Evolutionary conservation across 768 basidiomycete species (phyloP).

Genomic region (Pulveroboletus sp.): DNA sequence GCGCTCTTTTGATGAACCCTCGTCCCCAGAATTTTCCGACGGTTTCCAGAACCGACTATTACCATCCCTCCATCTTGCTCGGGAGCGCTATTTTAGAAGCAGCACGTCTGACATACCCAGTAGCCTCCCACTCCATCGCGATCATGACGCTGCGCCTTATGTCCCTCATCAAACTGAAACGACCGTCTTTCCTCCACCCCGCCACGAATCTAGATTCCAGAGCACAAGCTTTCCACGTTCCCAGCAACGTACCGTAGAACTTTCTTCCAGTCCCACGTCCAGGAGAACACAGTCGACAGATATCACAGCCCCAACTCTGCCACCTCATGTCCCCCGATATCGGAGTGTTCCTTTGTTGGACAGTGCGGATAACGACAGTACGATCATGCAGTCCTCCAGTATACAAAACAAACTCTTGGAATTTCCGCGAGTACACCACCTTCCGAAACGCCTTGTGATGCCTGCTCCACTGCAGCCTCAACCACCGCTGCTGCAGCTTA

Average conservation of each 20-base stretch:
- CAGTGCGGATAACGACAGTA: conserved; percentile 1
- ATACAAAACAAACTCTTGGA: conserved; percentile 9
- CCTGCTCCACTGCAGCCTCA: conserved; percentile 57
- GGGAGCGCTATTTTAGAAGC: conserved; percentile 9
- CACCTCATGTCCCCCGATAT: conserved; percentile 1
- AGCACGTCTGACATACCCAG: conserved; percentile 6
- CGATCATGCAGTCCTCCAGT: conserved; percentile 1
- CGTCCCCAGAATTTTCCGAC: neutral
- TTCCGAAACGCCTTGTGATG: conserved; percentile 71
- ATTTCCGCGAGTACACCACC: conserved; percentile 29
- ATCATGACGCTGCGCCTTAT: conserved; percentile 12
- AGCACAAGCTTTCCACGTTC: conserved; percentile 8
- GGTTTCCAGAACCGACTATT: conserved; percentile 1
- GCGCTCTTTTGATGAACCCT: neutral
- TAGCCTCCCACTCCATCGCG: conserved; percentile 4
- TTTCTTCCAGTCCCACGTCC: conserved; percentile 1
- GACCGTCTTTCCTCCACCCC: conserved; percentile 20
- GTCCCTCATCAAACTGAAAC: conserved; percentile 10
- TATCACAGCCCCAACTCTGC: neutral
- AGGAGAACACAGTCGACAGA: conserved; percentile 4
- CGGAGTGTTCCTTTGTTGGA: conserved; percentile 10
- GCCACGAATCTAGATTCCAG: conserved; percentile 13
- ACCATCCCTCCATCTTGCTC: conserved; percentile 12
- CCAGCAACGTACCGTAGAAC: conserved; percentile 3
- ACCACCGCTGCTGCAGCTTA: conserved; percentile 12